A percentile compares a stretch with the other conserved stretches of the same genome.
phyloP scores from a whole-genome alignment of 257 asterid genomes.

The Ilex asprella region DNA sequence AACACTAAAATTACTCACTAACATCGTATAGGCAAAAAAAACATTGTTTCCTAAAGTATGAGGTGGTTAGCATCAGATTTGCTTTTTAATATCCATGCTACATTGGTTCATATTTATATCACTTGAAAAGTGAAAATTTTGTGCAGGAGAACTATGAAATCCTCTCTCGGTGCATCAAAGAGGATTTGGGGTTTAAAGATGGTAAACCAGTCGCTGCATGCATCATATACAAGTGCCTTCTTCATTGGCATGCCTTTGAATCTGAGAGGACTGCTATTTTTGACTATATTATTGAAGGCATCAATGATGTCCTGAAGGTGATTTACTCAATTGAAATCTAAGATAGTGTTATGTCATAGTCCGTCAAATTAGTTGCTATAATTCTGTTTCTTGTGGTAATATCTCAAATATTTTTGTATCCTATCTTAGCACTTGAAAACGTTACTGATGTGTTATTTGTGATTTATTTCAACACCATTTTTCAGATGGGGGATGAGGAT shows the following conservation, averaged over 20 bases:
- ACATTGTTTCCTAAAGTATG: not conserved
- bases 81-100: not conserved
- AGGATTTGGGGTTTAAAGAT: constrained; percentile 80
- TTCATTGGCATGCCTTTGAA: constrained; percentile 95
- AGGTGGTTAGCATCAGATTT: not conserved
- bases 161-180: constrained; percentile 83
- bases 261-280: constrained; percentile 89
- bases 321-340: constrained; percentile 10
- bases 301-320: constrained; percentile 87
- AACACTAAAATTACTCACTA: too few species aligned
- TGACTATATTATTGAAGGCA: constrained; percentile 76
- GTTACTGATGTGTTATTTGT: constrained; percentile 2
- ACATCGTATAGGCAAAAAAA: too few species aligned
- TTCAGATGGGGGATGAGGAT: constrained; percentile 78
- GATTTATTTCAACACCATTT: constrained; percentile 13
- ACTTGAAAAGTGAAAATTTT: constrained; percentile 12
- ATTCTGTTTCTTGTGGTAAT: too few species aligned
- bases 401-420: too few species aligned
- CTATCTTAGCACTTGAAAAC: not conserved
- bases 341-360: too few species aligned
- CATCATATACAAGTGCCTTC: constrained; percentile 87
- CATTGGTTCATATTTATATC: constrained; percentile 2
- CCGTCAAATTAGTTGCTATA: too few species aligned
- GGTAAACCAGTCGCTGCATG: constrained; percentile 95
- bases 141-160: constrained; percentile 69